These are phyloP conservation scores for Penicillium canescens DNA, from an alignment of 495 filamentous ascomycete species.

Conservation along the genomic window DNA sequence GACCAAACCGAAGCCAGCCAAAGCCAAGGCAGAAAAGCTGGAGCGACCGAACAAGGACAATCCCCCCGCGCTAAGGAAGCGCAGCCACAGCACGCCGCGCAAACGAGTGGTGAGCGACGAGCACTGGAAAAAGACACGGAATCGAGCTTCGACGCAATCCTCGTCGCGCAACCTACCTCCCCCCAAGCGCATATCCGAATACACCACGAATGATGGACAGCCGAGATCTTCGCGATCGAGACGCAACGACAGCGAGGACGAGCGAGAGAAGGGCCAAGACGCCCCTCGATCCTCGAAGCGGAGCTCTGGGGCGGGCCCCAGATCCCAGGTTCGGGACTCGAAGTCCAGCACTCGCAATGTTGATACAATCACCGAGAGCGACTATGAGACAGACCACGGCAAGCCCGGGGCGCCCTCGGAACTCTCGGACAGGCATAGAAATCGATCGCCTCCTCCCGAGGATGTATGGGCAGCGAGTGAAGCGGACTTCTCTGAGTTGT, in stretches of 20 bases:
- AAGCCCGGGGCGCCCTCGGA: slow-evolving; percentile 20
- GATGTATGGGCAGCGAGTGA: slow-evolving; percentile 47
- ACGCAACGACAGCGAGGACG: slow-evolving; percentile 22
- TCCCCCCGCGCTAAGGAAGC: slow-evolving; percentile 22
- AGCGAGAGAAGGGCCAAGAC: slow-evolving; percentile 14
- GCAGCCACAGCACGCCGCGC: slow-evolving; percentile 60
- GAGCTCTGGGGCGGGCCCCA: background rate
- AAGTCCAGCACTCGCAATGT: slow-evolving; percentile 15
- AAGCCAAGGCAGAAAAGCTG: slow-evolving; percentile 22
- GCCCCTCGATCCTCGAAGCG: slow-evolving; percentile 11
- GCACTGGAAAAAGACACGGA: slow-evolving; percentile 60
- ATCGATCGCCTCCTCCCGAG: slow-evolving; percentile 28
- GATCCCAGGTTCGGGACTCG: slow-evolving; percentile 13
- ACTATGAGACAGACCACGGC: slow-evolving; percentile 21
- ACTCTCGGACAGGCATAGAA: slow-evolving; percentile 23
- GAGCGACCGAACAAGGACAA: slow-evolving; percentile 20
- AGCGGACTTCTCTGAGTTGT: slow-evolving; percentile 47
- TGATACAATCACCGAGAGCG: slow-evolving; percentile 23
- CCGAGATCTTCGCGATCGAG: slow-evolving; percentile 19
- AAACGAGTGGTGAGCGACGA: slow-evolving; percentile 81
- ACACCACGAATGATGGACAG: slow-evolving; percentile 41
- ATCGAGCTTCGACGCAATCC: slow-evolving; percentile 48
- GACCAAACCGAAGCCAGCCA: slow-evolving; percentile 26
- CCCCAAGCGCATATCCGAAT: slow-evolving; percentile 45
- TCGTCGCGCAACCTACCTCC: slow-evolving; percentile 52